Base-by-base conservation (phyloP, 306 rosid genomes). In the Canavalia ensiformis region DNA sequence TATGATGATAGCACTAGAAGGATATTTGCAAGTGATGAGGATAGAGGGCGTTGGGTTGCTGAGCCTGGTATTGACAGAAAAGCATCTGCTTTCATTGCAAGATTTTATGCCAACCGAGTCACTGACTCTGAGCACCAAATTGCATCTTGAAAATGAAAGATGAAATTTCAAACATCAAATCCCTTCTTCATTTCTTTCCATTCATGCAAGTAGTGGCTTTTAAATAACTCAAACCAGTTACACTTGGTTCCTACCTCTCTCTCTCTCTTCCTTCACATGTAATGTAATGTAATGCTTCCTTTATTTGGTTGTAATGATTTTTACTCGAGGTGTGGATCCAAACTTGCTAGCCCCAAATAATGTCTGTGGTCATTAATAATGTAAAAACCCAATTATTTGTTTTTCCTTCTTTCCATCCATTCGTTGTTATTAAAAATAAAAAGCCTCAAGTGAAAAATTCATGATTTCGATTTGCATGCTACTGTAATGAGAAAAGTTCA, bases 11-110 rank as follows among this genome's bases (percentile, higher is more conserved):
- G 79, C 0, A 74, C 84, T 13, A 81, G 88, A 70, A 86, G 94
- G 79, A 86, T 89, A 39, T 92, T 89, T 86, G 87, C 94, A 1
- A 95, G 98, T 11, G 97, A 95, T 74, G 94, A 90, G 74, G 98
- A 91, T 57, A 86, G 90, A 86, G 88, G 90, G 0, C 85, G 87
- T 1, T 94, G 97, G 97, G 88, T 90, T 50, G 97, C 94, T 13
- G 98, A 95, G 81, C 98, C 98, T 45, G 97, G 97, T 35, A 95
- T 95, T 62, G 98, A 95, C 78, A 81, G 72, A 4, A 92, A 86
- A 78, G 98, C 98, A 3, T 79, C 95, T 28, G 97, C 86, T 76
- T 92, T 92, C 88, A 95, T 95, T 73, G 92, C 89, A 56, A 89
- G 84, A 72, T 95, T 95, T 82, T 85, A 95, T 55, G 97, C 86